These are phyloP conservation scores for Arctium minus DNA, from an alignment of 129 eudicot species.

Conservation along the genomic window DNA sequence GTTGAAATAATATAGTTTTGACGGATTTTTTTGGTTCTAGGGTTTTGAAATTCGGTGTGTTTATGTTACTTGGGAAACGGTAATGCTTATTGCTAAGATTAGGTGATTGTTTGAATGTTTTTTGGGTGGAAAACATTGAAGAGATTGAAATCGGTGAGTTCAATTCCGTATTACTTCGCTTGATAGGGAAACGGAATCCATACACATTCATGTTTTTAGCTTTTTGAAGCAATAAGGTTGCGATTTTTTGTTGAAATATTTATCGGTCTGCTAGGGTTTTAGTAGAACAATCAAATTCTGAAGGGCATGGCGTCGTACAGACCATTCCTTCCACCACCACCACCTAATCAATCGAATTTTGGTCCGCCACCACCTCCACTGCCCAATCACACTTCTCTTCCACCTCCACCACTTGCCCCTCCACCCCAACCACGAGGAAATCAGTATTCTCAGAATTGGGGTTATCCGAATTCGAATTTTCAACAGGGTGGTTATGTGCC, in stretches of 20 bases:
- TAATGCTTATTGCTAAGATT: neutral
- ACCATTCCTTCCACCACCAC: conserved; percentile 88
- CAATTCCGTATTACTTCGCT: neutral
- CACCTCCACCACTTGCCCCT: conserved; percentile 50
- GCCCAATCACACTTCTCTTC: conserved; percentile 45
- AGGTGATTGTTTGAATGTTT: neutral
- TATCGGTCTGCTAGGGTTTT: conserved; percentile 27
- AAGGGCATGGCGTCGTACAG: conserved; percentile 75
- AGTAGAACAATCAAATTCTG: neutral
- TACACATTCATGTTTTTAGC: neutral
- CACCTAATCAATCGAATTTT: conserved; percentile 58
- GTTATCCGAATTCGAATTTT: conserved; percentile 39
- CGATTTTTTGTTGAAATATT: neutral
- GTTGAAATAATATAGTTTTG: neutral
- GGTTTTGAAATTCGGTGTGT: conserved; percentile 23
- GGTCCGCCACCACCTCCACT: conserved; percentile 54
- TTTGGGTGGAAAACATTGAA: neutral
- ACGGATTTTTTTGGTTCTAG: conserved; percentile 18
- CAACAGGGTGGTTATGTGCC: conserved; percentile 46
- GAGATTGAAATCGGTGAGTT: neutral
- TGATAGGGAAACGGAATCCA: neutral
- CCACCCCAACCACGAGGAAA: conserved; percentile 44
- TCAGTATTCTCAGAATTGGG: conserved; percentile 78
- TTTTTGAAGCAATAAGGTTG: neutral
- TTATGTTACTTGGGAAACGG: neutral